A percentile compares a stretch with the other conserved stretches of the same genome.
phyloP scores from a whole-genome alignment of 768 basidiomycete species.

The Amyloporia xantha region DNA sequence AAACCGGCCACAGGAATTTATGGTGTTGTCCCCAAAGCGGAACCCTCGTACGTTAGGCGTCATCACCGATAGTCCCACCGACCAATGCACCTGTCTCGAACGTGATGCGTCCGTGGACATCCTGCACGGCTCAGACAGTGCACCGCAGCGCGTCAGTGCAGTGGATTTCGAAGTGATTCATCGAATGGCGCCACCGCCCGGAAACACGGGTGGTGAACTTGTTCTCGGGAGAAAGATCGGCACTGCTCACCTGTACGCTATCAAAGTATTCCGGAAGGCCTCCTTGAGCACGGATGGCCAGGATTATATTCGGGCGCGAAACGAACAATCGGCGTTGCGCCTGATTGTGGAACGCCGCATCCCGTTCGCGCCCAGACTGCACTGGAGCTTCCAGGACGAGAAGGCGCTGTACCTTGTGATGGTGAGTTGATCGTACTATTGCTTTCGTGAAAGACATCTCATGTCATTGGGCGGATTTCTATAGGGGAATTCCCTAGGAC shows the following conservation, averaged over 20 bases:
- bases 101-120: no score
- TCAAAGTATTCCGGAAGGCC: conserved; percentile 13
- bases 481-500: conserved; percentile 28
- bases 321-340: conserved; percentile 32
- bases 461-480: conserved; percentile 8
- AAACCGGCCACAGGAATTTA: conserved; percentile 44
- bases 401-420: conserved; percentile 33
- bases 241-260: conserved; percentile 4
- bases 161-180: conserved; percentile 11
- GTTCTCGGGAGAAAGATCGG: conserved; percentile 11
- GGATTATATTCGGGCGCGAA: background rate
- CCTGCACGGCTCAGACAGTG: no score
- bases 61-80: no score
- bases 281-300: background rate
- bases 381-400: conserved; percentile 36
- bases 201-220: conserved; percentile 1
- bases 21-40: conserved; percentile 38
- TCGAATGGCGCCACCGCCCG: conserved; percentile 14
- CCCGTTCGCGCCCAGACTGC: conserved; percentile 33
- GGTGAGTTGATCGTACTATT: conserved; percentile 22
- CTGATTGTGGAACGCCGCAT: conserved; percentile 27
- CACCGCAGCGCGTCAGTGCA: conserved; percentile 5
- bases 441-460: conserved; percentile 1
- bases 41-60: no score
- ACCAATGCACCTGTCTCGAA: no score